A percentile compares a stretch with the other conserved stretches of the same genome.
These are phyloP conservation scores for Blastomyces percursus DNA, from an alignment of 2,329 filamentous ascomycete genomes.

Conservation along the genomic window DNA sequence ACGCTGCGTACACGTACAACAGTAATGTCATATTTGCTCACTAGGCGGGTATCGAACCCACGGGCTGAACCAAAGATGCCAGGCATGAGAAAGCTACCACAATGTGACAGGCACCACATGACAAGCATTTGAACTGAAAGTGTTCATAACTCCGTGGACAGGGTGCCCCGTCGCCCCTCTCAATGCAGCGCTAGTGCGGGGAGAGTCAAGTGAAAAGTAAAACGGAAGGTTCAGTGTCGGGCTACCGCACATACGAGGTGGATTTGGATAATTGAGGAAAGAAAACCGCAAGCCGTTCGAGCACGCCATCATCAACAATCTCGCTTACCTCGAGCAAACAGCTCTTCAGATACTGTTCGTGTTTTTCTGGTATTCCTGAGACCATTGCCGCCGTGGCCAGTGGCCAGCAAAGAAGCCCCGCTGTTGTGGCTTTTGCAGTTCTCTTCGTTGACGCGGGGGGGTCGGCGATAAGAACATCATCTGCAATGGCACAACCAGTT, in stretches of 20 bases:
- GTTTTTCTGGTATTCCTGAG: neutral
- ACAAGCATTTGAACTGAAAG: neutral
- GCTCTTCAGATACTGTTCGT: neutral
- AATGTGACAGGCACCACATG: too few relatives aligned
- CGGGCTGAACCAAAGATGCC: too few relatives aligned
- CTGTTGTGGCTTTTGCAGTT: neutral
- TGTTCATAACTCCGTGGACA: too few relatives aligned
- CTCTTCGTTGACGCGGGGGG: neutral
- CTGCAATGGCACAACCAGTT: neutral
- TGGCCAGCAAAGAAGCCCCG: neutral
- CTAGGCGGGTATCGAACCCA: too few relatives aligned
- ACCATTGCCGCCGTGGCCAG: conserved; percentile 1
- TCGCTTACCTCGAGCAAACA: conserved; percentile 1
- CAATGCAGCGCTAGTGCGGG: neutral
- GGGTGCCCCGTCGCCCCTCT: neutral
- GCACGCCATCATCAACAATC: conserved; percentile 2
- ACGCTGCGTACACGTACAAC: too few relatives aligned
- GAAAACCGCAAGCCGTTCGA: neutral
- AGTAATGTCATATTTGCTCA: neutral
- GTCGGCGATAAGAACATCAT: neutral
- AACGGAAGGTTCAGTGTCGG: neutral
- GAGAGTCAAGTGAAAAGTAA: neutral
- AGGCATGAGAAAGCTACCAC: too few relatives aligned
- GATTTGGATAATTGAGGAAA: neutral
- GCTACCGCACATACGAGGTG: neutral